phyloP scores from a whole-genome alignment of 805 yeast species.

The Pichia rugopelliculosa region DNA sequence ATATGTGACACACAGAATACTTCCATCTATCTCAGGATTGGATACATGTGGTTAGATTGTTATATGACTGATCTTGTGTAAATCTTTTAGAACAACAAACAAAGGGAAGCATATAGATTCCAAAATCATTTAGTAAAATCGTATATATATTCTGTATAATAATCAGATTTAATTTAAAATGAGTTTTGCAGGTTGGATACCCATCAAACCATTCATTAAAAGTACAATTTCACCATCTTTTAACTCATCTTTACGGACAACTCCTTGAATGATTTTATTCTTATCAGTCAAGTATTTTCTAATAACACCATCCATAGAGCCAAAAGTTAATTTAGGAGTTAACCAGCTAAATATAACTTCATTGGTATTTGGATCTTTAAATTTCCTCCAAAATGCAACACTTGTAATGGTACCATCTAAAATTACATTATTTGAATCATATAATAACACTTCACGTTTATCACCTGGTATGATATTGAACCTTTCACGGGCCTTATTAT shows the following conservation, averaged over 20 bases:
- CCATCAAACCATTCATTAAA: slow-evolving; percentile 76
- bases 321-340: slow-evolving; percentile 72
- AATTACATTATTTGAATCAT: slow-evolving; percentile 50
- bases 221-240: slow-evolving; percentile 61
- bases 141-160: too few species aligned
- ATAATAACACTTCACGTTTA: slow-evolving; percentile 56
- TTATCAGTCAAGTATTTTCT: slow-evolving; percentile 51
- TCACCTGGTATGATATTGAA: slow-evolving; percentile 27
- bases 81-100: too few species aligned
- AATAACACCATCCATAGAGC: slow-evolving; percentile 81
- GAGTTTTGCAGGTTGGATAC: slow-evolving; percentile 59
- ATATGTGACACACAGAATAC: too few species aligned
- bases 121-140: too few species aligned
- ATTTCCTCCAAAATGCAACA: slow-evolving; percentile 50
- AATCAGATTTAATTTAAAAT: slow-evolving; percentile 15
- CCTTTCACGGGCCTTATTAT: slow-evolving; percentile 54
- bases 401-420: slow-evolving; percentile 83
- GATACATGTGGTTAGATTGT: too few species aligned
- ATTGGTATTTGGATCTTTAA: slow-evolving; percentile 23
- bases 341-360: slow-evolving; percentile 47
- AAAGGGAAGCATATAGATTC: too few species aligned
- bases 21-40: too few species aligned
- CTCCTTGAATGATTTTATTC: slow-evolving; percentile 16
- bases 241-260: slow-evolving; percentile 38
- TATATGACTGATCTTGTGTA: too few species aligned